These are phyloP conservation scores for Tolypocladium amazonense DNA, from an alignment of 2,329 filamentous ascomycete genomes.

Conservation along the genomic window DNA sequence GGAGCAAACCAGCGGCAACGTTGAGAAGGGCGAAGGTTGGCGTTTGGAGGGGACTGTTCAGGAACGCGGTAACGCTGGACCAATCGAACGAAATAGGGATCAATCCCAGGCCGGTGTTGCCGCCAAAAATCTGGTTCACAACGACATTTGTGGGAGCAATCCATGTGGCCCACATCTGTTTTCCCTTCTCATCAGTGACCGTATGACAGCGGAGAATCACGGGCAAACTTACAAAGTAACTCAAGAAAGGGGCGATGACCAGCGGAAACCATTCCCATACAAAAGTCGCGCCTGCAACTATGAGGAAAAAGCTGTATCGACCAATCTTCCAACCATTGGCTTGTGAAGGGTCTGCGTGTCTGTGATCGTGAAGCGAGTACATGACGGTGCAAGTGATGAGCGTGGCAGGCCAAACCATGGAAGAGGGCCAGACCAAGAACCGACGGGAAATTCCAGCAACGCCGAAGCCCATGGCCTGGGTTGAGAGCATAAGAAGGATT, in stretches of 20 bases:
- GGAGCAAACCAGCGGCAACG: conserved; percentile 39
- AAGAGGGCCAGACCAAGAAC: conserved; percentile 49
- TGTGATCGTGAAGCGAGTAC: conserved; percentile 53
- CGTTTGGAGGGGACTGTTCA: conserved; percentile 43
- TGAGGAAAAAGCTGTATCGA: conserved; percentile 46
- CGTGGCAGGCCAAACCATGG: conserved; percentile 54
- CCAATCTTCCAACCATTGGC: conserved; percentile 48
- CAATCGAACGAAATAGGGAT: conserved; percentile 59
- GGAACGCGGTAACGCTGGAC: conserved; percentile 47
- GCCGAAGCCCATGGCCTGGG: conserved; percentile 53
- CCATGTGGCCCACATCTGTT: conserved; percentile 46
- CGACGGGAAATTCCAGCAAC: conserved; percentile 47
- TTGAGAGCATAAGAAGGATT: conserved; percentile 47
- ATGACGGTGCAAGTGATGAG: conserved; percentile 53
- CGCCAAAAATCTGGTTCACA: conserved; percentile 57
- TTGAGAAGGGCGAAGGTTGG: conserved; percentile 52
- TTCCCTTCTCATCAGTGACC: background rate
- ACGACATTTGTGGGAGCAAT: conserved; percentile 49
- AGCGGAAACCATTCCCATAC: conserved; percentile 48
- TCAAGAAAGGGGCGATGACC: conserved; percentile 47
- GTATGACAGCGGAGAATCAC: conserved; percentile 23
- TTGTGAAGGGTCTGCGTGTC: conserved; percentile 35
- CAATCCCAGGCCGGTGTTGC: conserved; percentile 47
- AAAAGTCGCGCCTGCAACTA: conserved; percentile 38
- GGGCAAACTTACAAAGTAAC: conserved; percentile 37